A percentile compares a stretch with the other conserved stretches of the same genome.
phyloP scores from a whole-genome alignment of 345 rosid species.

The Rhodamnia argentea region DNA sequence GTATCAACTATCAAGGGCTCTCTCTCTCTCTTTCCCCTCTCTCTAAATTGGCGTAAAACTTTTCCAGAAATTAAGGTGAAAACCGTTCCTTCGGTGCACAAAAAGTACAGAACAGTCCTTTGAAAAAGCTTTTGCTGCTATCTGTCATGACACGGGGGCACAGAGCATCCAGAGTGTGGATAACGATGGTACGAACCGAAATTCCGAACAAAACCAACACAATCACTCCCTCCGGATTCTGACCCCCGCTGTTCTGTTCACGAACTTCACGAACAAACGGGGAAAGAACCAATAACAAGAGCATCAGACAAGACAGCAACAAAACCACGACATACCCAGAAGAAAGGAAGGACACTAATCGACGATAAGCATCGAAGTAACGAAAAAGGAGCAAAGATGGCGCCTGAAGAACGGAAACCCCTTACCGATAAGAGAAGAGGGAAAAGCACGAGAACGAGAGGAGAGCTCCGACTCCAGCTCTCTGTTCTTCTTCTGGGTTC shows the following conservation, averaged over 20 bases:
- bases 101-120: neutral
- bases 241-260: neutral
- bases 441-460: neutral
- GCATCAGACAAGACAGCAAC: neutral
- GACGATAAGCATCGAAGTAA: neutral
- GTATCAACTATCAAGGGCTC: neutral
- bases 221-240: neutral
- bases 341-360: neutral
- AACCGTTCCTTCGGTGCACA: neutral
- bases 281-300: neutral
- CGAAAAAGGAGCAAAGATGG: neutral
- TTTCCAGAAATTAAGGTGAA: neutral
- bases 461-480: neutral
- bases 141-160: neutral
- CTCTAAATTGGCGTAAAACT: neutral
- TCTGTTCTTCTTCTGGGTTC: neutral
- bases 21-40: neutral
- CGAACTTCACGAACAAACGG: neutral
- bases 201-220: neutral
- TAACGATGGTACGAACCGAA: neutral
- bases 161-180: neutral
- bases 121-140: neutral
- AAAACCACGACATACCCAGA: neutral
- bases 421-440: neutral
- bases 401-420: neutral